These are phyloP conservation scores for Oryza rufipogon DNA, from an alignment of 176 grass and related monocot species.

Conservation along the genomic window DNA sequence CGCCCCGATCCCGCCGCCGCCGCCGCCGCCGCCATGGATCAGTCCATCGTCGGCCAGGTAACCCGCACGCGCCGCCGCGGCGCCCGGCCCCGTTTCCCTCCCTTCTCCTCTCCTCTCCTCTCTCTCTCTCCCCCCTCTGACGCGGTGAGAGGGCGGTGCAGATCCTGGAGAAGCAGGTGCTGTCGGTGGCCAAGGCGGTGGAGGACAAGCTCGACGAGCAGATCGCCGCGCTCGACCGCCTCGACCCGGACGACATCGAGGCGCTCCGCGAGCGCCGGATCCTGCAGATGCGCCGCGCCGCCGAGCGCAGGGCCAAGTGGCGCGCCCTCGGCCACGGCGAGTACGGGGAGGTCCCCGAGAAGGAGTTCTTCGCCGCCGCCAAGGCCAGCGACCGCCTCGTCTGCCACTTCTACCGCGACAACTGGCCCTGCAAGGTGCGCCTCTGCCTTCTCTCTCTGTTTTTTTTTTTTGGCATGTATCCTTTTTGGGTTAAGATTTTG, in stretches of 20 bases:
- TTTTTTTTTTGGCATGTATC: too few species aligned
- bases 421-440: constrained; percentile 96
- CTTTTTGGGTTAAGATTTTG: not conserved
- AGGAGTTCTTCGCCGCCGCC: constrained; percentile 88
- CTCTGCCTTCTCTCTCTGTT: too few species aligned
- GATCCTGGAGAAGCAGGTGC: constrained; percentile 89
- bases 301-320: constrained; percentile 85
- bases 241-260: constrained; percentile 85
- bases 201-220: constrained; percentile 91
- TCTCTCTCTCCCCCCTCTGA: not conserved
- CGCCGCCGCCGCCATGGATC: constrained; percentile 21
- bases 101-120: not conserved
- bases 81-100: not conserved
- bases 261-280: constrained; percentile 85
- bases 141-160: constrained; percentile 18
- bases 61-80: not conserved
- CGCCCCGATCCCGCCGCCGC: too few species aligned
- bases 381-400: constrained; percentile 91
- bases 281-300: constrained; percentile 87
- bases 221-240: constrained; percentile 69
- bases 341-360: constrained; percentile 83
- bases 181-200: constrained; percentile 79
- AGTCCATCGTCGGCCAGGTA: constrained; percentile 36
- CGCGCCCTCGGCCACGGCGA: constrained; percentile 80
- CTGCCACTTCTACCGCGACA: constrained; percentile 96